A percentile compares a stretch with the other conserved stretches of the same genome.
Conservation (phyloP, 2,329 filamentous ascomycete species). For the Coniochaeta hoffmannii region DNA sequence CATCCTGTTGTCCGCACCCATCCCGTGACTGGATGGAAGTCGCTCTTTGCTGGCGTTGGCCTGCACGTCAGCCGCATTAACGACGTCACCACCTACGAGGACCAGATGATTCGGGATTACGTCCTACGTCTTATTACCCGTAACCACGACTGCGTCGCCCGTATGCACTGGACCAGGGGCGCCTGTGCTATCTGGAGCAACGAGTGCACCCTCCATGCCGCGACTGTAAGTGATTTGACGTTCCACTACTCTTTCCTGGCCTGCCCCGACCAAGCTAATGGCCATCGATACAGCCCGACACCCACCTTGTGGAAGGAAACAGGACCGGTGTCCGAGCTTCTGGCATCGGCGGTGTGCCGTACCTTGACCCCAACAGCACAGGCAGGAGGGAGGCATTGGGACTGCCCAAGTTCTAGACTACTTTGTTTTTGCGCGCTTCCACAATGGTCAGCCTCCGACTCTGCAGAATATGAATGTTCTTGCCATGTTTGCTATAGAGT, state of each 20-base stretch:
- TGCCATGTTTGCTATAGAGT: too few species aligned
- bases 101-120: conserved; percentile 27
- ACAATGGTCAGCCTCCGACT: too few species aligned
- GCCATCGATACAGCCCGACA: conserved; percentile 18
- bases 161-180: conserved; percentile 30
- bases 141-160: conserved; percentile 30
- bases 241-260: background rate
- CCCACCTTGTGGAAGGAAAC: conserved; percentile 21
- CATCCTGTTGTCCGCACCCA: conserved; percentile 55
- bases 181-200: conserved; percentile 33
- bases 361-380: conserved; percentile 25
- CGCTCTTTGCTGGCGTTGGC: conserved; percentile 25
- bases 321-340: conserved; percentile 27
- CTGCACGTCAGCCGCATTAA: conserved; percentile 28
- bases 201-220: conserved; percentile 21
- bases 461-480: too few species aligned
- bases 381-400: conserved; percentile 20
- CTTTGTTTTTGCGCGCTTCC: too few species aligned
- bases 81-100: conserved; percentile 26
- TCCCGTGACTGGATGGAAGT: conserved; percentile 55
- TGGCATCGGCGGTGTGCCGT: conserved; percentile 29
- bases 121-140: conserved; percentile 25
- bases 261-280: conserved; percentile 2
- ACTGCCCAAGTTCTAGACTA: conserved; percentile 2
- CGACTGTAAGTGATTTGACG: conserved; percentile 17